A percentile compares a stretch with the other conserved stretches of the same genome.
Conservation (phyloP, 768 basidiomycete species). For the Suillus placidus region DNA sequence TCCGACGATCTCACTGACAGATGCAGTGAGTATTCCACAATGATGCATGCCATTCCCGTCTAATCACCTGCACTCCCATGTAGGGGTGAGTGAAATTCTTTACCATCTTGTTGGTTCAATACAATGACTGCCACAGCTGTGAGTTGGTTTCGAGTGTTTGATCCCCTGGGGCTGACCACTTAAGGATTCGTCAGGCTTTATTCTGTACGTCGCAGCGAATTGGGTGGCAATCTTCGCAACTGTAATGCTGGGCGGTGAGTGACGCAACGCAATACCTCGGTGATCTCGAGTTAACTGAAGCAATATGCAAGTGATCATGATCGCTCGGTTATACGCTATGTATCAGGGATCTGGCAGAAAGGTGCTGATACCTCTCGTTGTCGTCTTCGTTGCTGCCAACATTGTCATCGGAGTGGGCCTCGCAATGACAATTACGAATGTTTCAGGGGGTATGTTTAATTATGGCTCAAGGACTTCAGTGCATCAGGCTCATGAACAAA, state of each 20-base stretch:
- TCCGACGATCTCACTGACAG: background rate
- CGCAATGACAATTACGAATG: background rate
- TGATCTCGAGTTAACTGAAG: background rate
- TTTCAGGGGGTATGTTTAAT: background rate
- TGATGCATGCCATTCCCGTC: background rate
- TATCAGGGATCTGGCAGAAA: background rate
- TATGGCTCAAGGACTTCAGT: background rate
- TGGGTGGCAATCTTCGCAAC: background rate
- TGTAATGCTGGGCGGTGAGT: background rate
- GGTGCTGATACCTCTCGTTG: background rate
- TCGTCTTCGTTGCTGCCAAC: background rate
- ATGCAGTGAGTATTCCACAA: background rate
- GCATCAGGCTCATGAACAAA: background rate
- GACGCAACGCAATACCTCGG: background rate
- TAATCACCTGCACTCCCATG: background rate
- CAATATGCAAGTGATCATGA: background rate
- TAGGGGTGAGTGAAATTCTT: background rate
- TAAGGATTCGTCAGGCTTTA: background rate
- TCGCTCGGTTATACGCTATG: background rate
- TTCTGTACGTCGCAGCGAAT: background rate
- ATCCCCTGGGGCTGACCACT: background rate
- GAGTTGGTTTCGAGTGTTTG: background rate
- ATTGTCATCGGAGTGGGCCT: background rate
- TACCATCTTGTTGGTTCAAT: background rate
- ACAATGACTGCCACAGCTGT: background rate